These are phyloP conservation scores for Cystobasidium slooffiae DNA, from an alignment of 1,284 basidiomycete genomes.

Conservation along the genomic window DNA sequence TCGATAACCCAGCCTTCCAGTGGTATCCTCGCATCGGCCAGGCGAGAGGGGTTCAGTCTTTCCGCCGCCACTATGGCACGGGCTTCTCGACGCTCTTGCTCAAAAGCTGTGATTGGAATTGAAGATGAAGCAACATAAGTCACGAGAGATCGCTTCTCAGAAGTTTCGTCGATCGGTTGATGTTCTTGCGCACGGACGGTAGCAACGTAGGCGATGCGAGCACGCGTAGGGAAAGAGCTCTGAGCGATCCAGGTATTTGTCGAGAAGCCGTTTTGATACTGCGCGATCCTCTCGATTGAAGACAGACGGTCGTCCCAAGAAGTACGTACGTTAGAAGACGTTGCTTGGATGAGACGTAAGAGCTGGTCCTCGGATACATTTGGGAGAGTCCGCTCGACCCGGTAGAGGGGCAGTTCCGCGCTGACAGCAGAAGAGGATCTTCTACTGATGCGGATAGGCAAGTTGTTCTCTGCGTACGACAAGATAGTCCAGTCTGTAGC, in stretches of 20 bases:
- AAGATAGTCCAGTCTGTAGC: conserved; percentile 33
- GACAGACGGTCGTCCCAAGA: conserved; percentile 85
- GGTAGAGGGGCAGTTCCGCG: conserved; percentile 78
- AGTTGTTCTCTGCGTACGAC: conserved; percentile 39
- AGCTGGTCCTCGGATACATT: conserved; percentile 93
- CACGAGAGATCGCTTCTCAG: not conserved
- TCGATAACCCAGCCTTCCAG: conserved; percentile 96
- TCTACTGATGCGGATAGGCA: conserved; percentile 39
- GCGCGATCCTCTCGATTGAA: conserved; percentile 71
- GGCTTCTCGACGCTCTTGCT: not conserved
- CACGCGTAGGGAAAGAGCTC: conserved; percentile 47
- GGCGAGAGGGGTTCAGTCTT: conserved; percentile 77
- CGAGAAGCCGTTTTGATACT: conserved; percentile 76
- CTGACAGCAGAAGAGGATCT: conserved; percentile 73
- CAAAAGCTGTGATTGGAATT: conserved; percentile 9
- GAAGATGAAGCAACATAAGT: conserved; percentile 53
- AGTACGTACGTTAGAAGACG: conserved; percentile 65
- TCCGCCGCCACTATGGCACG: conserved; percentile 60
- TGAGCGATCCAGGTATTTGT: conserved; percentile 61
- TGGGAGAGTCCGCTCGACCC: conserved; percentile 89
- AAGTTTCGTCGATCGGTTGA: not conserved
- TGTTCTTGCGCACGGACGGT: conserved; percentile 63
- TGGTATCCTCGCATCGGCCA: conserved; percentile 80
- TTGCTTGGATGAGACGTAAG: conserved; percentile 70
- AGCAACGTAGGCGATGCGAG: conserved; percentile 82